These are phyloP conservation scores for Acer yangbiense DNA, from an alignment of 345 rosid genomes.

Conservation along the genomic window DNA sequence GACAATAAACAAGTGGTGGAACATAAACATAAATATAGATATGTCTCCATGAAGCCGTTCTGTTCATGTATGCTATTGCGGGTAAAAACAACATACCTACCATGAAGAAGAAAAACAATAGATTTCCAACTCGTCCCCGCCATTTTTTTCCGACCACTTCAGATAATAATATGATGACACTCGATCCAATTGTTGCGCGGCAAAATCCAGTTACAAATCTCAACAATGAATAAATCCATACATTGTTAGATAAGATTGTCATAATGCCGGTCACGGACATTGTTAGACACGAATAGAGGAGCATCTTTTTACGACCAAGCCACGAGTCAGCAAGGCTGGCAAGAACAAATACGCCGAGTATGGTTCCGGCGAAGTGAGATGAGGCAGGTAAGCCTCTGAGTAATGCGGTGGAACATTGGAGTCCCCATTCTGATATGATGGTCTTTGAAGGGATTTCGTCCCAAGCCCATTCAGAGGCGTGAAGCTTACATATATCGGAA, in stretches of 20 bases:
- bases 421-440: slow-evolving; percentile 56
- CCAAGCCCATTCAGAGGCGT: slow-evolving; percentile 47
- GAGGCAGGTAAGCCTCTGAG: slow-evolving; percentile 54
- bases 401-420: slow-evolving; percentile 45
- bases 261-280: slow-evolving; percentile 41
- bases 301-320: slow-evolving; percentile 55
- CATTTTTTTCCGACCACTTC: slow-evolving; percentile 45
- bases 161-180: slow-evolving; percentile 39
- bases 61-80: slow-evolving; percentile 20
- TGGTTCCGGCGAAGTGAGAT: too few relatives aligned
- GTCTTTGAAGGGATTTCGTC: slow-evolving; percentile 34
- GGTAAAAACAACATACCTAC: slow-evolving; percentile 58
- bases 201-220: neutral
- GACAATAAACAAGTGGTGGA: slow-evolving; percentile 34
- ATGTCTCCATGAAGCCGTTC: slow-evolving; percentile 35
- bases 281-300: slow-evolving; percentile 39
- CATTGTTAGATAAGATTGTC: slow-evolving; percentile 28
- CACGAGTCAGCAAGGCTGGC: slow-evolving; percentile 53
- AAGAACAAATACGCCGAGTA: slow-evolving; percentile 19
- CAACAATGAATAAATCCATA: slow-evolving; percentile 25
- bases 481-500: slow-evolving; percentile 34
- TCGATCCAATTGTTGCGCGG: neutral
- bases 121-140: slow-evolving; percentile 49
- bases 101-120: slow-evolving; percentile 50
- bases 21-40: slow-evolving; percentile 45